Conservation (phyloP, 345 rosid genomes). For the Hypericum perforatum region DNA sequence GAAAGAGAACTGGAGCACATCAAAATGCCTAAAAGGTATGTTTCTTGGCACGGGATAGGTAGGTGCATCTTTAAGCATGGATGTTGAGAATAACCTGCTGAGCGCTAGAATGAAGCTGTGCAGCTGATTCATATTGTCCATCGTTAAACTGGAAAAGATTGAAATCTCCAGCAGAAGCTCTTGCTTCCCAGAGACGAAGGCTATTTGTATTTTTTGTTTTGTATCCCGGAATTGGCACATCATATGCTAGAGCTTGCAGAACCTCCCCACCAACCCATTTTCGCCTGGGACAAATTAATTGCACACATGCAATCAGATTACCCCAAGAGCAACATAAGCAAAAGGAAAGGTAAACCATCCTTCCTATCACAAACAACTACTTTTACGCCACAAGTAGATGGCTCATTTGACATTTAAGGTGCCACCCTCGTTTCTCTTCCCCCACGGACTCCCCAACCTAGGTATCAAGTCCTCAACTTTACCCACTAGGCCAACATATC, state of each 20-base stretch:
- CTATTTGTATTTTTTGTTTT: slow-evolving; percentile 89
- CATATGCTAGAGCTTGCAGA: slow-evolving; percentile 86
- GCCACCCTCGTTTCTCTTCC: too few relatives aligned
- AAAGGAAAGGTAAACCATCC: not conserved
- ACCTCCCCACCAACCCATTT: slow-evolving; percentile 86
- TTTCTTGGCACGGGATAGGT: too few relatives aligned
- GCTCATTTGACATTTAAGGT: not conserved
- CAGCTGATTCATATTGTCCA: slow-evolving; percentile 91
- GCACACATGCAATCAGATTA: slow-evolving; percentile 2
- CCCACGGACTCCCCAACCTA: too few relatives aligned
- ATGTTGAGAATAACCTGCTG: slow-evolving; percentile 40
- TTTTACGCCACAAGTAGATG: too few relatives aligned
- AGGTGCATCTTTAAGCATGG: too few relatives aligned
- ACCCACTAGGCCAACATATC: too few relatives aligned
- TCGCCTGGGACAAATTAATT: slow-evolving; percentile 39
- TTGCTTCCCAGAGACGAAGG: slow-evolving; percentile 99
- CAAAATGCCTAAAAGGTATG: not conserved
- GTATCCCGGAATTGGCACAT: slow-evolving; percentile 91
- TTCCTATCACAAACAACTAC: not conserved
- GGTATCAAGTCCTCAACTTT: too few relatives aligned
- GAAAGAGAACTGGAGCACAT: not conserved
- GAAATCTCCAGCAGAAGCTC: slow-evolving; percentile 63
- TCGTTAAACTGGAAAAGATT: slow-evolving; percentile 83
- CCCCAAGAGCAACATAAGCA: slow-evolving; percentile 3
- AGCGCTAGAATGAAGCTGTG: slow-evolving; percentile 75